Conservation (phyloP, 306 rosid genomes). For the Pterocarpus santalinus region DNA sequence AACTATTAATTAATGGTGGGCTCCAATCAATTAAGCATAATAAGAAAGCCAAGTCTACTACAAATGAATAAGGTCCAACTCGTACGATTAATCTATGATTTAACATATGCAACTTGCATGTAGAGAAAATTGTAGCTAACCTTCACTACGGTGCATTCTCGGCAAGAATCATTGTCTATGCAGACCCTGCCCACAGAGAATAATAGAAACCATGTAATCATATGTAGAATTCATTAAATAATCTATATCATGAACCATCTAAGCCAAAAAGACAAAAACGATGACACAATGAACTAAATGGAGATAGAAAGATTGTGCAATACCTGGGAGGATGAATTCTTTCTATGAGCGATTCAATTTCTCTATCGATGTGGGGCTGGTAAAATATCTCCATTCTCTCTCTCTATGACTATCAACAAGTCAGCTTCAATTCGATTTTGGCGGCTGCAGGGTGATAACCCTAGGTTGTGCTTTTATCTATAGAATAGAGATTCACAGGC, state of each 20-base stretch:
- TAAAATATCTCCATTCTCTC: slow-evolving; percentile 65
- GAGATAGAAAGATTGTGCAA: background rate
- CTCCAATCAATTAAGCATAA: background rate
- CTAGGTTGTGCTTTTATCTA: slow-evolving; percentile 30
- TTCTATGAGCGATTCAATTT: slow-evolving; percentile 79
- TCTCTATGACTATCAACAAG: background rate
- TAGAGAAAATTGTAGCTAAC: slow-evolving; percentile 51
- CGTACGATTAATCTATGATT: background rate
- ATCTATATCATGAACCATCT: background rate
- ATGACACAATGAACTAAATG: background rate
- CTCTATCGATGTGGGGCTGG: slow-evolving; percentile 68
- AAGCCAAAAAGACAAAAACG: background rate
- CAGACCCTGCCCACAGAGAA: slow-evolving; percentile 70
- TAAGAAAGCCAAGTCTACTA: background rate
- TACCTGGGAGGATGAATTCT: slow-evolving; percentile 95
- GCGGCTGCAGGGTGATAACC: slow-evolving; percentile 12
- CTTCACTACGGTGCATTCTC: slow-evolving; percentile 83
- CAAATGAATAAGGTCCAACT: background rate
- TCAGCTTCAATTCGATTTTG: background rate
- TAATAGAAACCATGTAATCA: background rate
- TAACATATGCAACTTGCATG: slow-evolving; percentile 22
- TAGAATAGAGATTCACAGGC: slow-evolving; percentile 18
- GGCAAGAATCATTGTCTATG: slow-evolving; percentile 82
- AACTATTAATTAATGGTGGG: background rate
- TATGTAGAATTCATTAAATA: background rate